A percentile compares a stretch with the other conserved stretches of the same genome.
phyloP scores from a whole-genome alignment of 768 basidiomycete species.

The Paxillus rubicundulus region DNA sequence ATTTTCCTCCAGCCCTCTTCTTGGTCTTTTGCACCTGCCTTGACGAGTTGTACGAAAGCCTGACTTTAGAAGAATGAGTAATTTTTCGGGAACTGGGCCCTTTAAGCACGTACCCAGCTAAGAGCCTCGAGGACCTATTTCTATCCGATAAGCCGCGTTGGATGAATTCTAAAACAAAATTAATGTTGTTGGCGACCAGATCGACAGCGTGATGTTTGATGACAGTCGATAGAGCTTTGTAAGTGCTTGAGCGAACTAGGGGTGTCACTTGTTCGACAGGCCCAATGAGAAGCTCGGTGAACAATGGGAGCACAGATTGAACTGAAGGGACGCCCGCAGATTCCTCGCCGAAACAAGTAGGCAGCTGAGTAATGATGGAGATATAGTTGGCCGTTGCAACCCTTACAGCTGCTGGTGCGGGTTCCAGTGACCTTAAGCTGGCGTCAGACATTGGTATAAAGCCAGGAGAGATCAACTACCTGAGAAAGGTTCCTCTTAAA shows the following conservation, averaged over 20 bases:
- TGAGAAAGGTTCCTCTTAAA: constrained; percentile 41
- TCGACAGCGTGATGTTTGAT: constrained; percentile 41
- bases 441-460: constrained; percentile 8
- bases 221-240: constrained; percentile 38
- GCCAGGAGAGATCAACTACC: constrained; percentile 27
- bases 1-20: constrained; percentile 34
- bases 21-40: constrained; percentile 37
- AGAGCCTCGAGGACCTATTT: constrained; percentile 59
- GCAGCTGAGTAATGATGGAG: constrained; percentile 11
- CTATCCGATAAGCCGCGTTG: constrained; percentile 49
- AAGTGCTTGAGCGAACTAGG: constrained; percentile 44
- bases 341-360: constrained; percentile 2
- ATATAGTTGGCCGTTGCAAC: constrained; percentile 23
- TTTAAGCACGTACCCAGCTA: constrained; percentile 57
- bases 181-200: constrained; percentile 30
- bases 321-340: constrained; percentile 17
- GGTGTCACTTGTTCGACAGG: constrained; percentile 44
- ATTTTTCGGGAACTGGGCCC: background rate
- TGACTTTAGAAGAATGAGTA: constrained; percentile 31
- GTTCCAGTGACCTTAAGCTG: constrained; percentile 11
- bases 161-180: constrained; percentile 37
- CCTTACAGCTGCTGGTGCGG: constrained; percentile 7
- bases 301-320: constrained; percentile 36
- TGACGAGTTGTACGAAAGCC: constrained; percentile 47
- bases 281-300: constrained; percentile 42